Conservation (phyloP, 225 moss, liverwort and hornwort genomes). For the Physcomitrium patens region DNA sequence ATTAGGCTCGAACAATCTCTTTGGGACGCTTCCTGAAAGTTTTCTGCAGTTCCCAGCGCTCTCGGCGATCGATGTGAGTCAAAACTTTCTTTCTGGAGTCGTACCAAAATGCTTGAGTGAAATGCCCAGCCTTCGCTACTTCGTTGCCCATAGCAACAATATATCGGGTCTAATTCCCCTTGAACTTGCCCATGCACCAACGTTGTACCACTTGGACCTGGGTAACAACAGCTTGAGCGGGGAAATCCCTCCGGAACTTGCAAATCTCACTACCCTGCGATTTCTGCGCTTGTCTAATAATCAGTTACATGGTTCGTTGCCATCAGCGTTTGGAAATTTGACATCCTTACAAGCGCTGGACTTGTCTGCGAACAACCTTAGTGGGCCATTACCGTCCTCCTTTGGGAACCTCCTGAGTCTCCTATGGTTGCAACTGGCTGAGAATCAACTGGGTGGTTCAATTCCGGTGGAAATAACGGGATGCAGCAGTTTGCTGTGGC, state of each 20-base stretch:
- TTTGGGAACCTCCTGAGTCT: slow-evolving; percentile 38
- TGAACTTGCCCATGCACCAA: slow-evolving; percentile 34
- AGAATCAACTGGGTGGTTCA: slow-evolving; percentile 32
- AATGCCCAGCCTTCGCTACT: slow-evolving; percentile 40
- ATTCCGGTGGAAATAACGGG: slow-evolving; percentile 44
- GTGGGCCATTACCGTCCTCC: slow-evolving; percentile 45
- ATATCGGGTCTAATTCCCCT: slow-evolving; percentile 49
- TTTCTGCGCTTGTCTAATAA: slow-evolving; percentile 36
- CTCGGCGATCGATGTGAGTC: slow-evolving; percentile 52
- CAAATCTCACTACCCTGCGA: slow-evolving; percentile 32
- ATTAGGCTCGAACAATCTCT: slow-evolving; percentile 46
- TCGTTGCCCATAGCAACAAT: slow-evolving; percentile 50
- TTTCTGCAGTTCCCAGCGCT: slow-evolving; percentile 37
- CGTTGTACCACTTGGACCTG: slow-evolving; percentile 39
- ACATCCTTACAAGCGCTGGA: slow-evolving; percentile 46
- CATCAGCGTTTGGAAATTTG: slow-evolving; percentile 37
- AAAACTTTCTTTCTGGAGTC: slow-evolving; percentile 37
- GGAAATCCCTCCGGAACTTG: slow-evolving; percentile 31
- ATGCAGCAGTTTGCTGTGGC: slow-evolving; percentile 45
- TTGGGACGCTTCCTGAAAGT: slow-evolving; percentile 45
- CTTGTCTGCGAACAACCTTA: slow-evolving; percentile 49
- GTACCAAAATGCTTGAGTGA: slow-evolving; percentile 44
- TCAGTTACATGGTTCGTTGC: slow-evolving; percentile 31
- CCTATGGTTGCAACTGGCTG: slow-evolving; percentile 37
- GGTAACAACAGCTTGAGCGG: slow-evolving; percentile 33